Evolutionary conservation across 2,329 filamentous ascomycete genomes (phyloP).

Genomic region (Stachybotrys elegans): DNA sequence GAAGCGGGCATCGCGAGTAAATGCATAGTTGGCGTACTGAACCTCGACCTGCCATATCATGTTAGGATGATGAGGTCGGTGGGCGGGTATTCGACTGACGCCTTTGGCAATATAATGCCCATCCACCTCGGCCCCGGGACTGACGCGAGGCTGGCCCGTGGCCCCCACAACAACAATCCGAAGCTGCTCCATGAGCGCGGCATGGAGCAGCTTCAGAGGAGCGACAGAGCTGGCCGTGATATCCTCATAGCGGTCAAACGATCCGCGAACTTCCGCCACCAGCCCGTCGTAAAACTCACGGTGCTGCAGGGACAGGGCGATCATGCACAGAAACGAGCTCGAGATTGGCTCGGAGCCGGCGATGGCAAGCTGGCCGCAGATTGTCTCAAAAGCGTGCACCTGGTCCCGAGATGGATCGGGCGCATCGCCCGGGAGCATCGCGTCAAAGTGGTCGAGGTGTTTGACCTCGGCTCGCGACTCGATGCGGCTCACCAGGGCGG

Average conservation of each 20-base stretch:
- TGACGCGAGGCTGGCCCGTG: slow-evolving; percentile 8
- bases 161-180: background rate
- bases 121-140: background rate
- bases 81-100: no score
- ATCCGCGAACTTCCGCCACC: background rate
- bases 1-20: background rate
- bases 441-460: slow-evolving; percentile 1
- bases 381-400: background rate
- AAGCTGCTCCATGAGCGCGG: slow-evolving; percentile 1
- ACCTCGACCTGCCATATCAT: background rate
- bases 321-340: background rate
- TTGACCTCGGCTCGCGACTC: background rate
- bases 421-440: background rate
- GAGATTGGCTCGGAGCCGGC: slow-evolving; percentile 1
- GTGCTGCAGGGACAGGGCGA: background rate
- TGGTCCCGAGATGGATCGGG: background rate
- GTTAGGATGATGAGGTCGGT: no score
- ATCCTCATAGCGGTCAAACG: background rate
- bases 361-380: background rate
- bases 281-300: background rate
- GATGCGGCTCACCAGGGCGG: background rate
- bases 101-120: background rate
- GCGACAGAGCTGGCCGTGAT: background rate
- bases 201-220: background rate
- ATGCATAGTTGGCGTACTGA: background rate